A percentile compares a stretch with the other conserved stretches of the same genome.
Evolutionary conservation across 345 rosid species (phyloP).

Genomic region (Hypericum androsaemum): DNA sequence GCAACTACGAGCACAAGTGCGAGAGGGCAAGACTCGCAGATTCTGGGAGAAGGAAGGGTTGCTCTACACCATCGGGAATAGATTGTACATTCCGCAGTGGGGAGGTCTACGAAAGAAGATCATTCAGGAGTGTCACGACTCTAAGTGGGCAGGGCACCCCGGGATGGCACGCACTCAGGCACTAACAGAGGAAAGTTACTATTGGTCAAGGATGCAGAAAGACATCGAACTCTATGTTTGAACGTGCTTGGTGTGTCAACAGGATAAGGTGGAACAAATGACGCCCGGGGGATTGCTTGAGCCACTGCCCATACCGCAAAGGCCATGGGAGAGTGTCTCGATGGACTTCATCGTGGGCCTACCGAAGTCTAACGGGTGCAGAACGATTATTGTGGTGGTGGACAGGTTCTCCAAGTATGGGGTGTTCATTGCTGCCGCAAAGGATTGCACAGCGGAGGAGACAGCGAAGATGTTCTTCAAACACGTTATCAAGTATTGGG

Average conservation of each 20-base stretch:
- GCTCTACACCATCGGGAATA: rapidly evolving
- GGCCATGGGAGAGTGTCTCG: no score
- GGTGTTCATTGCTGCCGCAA: no score
- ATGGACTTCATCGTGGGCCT: not conserved
- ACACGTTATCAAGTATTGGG: no score
- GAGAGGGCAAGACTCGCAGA: not conserved
- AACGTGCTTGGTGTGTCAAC: not conserved
- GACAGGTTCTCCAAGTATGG: constrained; percentile 1
- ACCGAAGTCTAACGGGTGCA: not conserved
- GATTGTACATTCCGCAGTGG: not conserved
- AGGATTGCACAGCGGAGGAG: not conserved
- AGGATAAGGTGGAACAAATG: not conserved
- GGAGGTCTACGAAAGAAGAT: not conserved
- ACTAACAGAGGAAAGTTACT: not conserved
- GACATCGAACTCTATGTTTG: no score
- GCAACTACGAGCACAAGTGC: not conserved
- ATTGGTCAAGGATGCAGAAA: no score
- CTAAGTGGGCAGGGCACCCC: not conserved
- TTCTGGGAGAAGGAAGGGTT: not conserved
- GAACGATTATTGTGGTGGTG: not conserved
- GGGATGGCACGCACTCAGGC: not conserved
- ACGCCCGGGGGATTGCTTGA: no score
- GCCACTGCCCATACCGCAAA: no score
- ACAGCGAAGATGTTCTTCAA: no score
- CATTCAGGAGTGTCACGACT: not conserved